Base-by-base conservation (phyloP, 2,329 filamentous ascomycete species). In the Penicillium sp. region DNA sequence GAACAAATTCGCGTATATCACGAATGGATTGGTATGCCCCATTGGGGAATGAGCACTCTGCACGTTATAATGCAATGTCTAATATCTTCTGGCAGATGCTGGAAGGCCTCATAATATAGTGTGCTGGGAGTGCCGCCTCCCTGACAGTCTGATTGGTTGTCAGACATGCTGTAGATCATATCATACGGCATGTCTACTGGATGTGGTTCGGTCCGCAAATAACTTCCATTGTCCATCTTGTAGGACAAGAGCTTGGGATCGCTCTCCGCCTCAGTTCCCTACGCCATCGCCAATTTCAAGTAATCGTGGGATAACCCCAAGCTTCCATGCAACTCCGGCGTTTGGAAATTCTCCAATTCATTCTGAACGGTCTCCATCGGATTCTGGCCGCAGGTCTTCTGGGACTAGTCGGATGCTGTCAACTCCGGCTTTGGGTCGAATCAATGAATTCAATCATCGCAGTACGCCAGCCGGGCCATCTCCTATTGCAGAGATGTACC, bases 121-220 rank as follows among this genome's bases (percentile, higher is more conserved):
- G 34, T 67, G 65, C 30, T 65, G 59, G 1, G 45, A 50, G 14
- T 67, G 64, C 38, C 56, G 56, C 13, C 52, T 52, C 16, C 64
- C 65, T 6, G 57, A 59, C 18, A 54, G 61, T 34, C 33, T 67
- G 18, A 52, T 64, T 33, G 49, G 46, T 1, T 68, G 65, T 48
- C 54, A 57, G 39, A 65, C 63, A 7, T 67, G 65, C 50, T 65
- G 61, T 52, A 60, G 65, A 48, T 63, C 64, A 9, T 67, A 67
- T 47, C 65, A 67, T 48, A 43, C 45, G 19, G 46, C 45, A 13
- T 68, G 65, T 28, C 42, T 68, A 30, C 33, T 39, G 36, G 38
- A 30, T 7, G 34, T 37, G 10, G 38, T 44, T 14, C 42, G 47
- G 12, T 49, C 47, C 30, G 47, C 47, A 9, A 27, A 44, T 37